Conservation (phyloP, 768 basidiomycete genomes). For the Rhodotorula kratochvilovae region DNA sequence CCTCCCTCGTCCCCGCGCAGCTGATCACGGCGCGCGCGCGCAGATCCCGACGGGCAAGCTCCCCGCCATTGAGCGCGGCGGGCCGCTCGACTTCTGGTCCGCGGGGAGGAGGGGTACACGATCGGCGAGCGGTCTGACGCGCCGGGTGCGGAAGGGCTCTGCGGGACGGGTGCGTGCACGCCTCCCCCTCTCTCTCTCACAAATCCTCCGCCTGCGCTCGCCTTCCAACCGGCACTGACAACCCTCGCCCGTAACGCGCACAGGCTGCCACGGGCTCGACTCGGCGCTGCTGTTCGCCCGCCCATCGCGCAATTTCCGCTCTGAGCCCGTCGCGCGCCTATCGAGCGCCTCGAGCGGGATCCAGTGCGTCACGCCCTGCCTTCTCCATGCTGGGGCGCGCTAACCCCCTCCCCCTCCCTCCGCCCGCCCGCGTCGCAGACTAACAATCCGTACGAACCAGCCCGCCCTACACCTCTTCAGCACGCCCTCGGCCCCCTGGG, state of each 20-base stretch:
- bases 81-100: conserved; percentile 7
- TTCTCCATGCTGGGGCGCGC: neutral
- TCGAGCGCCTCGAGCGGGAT: conserved; percentile 10
- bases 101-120: neutral
- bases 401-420: too few relatives aligned
- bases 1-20: too few relatives aligned
- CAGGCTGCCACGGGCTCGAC: conserved; percentile 21
- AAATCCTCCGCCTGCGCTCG: too few relatives aligned
- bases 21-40: too few relatives aligned
- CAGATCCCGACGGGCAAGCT: conserved; percentile 20
- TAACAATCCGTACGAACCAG: conserved; percentile 14
- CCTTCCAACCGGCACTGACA: neutral
- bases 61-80: neutral
- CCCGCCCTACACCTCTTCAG: conserved; percentile 14
- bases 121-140: neutral
- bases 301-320: neutral
- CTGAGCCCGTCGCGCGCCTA: conserved; percentile 6
- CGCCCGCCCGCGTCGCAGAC: neutral
- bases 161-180: conserved; percentile 5
- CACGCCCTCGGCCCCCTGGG: neutral
- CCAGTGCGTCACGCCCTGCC: neutral
- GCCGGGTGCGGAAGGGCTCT: neutral
- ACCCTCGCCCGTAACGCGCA: neutral
- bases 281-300: conserved; percentile 9
- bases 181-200: too few relatives aligned